These are phyloP conservation scores for Annulohypoxylon maeteangense DNA, from an alignment of 495 filamentous ascomycete genomes.

Conservation along the genomic window DNA sequence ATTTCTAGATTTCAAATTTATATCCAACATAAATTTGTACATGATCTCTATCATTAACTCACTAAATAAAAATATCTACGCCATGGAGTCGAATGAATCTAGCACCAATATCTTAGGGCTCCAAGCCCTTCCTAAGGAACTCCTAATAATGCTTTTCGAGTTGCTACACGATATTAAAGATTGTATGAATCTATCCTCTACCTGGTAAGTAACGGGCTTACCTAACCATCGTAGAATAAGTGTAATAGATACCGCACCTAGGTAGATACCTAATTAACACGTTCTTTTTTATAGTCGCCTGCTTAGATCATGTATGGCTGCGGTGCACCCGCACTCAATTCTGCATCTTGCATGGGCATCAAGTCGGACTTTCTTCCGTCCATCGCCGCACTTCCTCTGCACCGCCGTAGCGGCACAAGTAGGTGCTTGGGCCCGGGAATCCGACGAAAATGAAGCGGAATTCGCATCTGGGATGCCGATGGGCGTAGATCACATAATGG, in stretches of 20 bases:
- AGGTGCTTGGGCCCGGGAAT: conserved; percentile 51
- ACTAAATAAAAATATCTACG: neutral
- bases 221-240: neutral
- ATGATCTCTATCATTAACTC: no score
- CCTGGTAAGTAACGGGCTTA: conserved; percentile 24
- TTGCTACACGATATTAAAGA: conserved; percentile 53
- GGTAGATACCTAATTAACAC: no score
- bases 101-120: neutral
- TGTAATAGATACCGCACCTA: no score
- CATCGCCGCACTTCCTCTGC: conserved; percentile 52
- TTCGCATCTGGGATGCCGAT: conserved; percentile 29
- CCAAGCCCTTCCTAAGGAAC: conserved; percentile 46
- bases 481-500: conserved; percentile 48
- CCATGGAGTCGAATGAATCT: neutral
- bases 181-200: conserved; percentile 48
- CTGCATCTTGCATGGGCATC: conserved; percentile 48
- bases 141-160: conserved; percentile 48
- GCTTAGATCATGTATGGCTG: conserved; percentile 20
- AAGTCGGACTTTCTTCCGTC: conserved; percentile 52
- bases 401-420: conserved; percentile 48
- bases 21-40: no score
- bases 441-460: conserved; percentile 35
- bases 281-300: neutral
- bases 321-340: conserved; percentile 29
- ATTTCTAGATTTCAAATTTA: no score